Conservation (phyloP, 441 rosid genomes). For the Caryocar brasiliense region DNA sequence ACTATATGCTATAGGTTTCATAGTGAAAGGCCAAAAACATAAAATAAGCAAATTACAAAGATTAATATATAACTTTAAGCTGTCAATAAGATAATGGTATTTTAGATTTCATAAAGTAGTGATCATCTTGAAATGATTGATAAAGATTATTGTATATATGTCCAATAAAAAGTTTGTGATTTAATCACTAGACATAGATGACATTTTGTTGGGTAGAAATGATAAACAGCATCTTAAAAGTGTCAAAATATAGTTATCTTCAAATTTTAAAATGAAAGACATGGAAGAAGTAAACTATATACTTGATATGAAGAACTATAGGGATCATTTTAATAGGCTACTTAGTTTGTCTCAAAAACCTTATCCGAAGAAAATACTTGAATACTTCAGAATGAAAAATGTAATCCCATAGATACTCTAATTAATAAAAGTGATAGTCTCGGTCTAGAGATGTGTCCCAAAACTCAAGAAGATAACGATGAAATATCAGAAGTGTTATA, state of each 20-base stretch:
- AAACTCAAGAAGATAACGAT: background rate
- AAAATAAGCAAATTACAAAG: no score
- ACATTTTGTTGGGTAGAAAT: background rate
- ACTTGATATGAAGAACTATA: no score
- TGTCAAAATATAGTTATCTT: no score
- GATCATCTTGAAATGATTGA: background rate
- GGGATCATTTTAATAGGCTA: background rate
- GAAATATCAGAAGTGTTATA: no score
- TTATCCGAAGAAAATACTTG: no score
- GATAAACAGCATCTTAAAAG: no score
- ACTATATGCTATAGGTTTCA: no score
- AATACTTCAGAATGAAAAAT: background rate
- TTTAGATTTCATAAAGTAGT: background rate
- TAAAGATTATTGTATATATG: background rate
- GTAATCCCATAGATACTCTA: background rate
- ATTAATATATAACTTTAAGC: no score
- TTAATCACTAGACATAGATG: background rate
- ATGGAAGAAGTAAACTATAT: no score
- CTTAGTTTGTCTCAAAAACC: background rate
- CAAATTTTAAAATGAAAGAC: no score
- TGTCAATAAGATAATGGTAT: background rate
- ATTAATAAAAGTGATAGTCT: background rate
- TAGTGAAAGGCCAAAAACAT: no score
- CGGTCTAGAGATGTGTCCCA: background rate
- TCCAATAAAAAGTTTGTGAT: no score